Percentiles rank a stretch among this genome's conserved stretches.
These are phyloP conservation scores for Penicillium frequentans DNA, from an alignment of 2,329 filamentous ascomycete species.

Conservation along the genomic window DNA sequence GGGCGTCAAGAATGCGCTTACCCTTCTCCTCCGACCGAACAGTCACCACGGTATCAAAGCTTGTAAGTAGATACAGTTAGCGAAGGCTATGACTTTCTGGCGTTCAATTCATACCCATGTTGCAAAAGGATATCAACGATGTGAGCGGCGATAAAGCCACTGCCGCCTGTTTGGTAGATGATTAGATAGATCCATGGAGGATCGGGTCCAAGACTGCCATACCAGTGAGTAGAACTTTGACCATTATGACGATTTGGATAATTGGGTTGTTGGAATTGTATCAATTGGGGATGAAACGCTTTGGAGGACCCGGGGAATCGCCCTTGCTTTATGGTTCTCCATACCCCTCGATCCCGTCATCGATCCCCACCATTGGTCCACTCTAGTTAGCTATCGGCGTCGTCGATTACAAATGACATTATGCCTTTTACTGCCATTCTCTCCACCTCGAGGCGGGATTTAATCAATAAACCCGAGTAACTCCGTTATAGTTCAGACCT, in stretches of 20 bases:
- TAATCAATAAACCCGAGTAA: slow-evolving; percentile 5
- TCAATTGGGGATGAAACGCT: neutral
- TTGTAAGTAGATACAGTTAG: slow-evolving; percentile 18
- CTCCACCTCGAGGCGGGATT: neutral
- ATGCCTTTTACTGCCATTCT: neutral
- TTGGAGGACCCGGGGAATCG: neutral
- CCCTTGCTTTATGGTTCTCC: slow-evolving; percentile 16
- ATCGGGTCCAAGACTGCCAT: slow-evolving; percentile 10
- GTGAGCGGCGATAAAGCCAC: slow-evolving; percentile 66
- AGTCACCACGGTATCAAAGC: slow-evolving; percentile 63
- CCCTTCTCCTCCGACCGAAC: slow-evolving; percentile 64
- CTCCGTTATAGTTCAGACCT: neutral
- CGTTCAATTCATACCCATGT: slow-evolving; percentile 39
- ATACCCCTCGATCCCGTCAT: slow-evolving; percentile 26
- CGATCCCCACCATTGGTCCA: slow-evolving; percentile 12
- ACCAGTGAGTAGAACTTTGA: slow-evolving; percentile 43
- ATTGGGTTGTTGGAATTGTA: neutral
- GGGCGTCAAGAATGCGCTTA: slow-evolving; percentile 57
- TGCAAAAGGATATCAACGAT: slow-evolving; percentile 61
- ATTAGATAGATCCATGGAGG: slow-evolving; percentile 13
- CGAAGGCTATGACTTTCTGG: neutral
- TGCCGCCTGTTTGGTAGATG: slow-evolving; percentile 47
- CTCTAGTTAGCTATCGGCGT: neutral
- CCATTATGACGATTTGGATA: slow-evolving; percentile 25
- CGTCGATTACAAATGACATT: slow-evolving; percentile 21